Base-by-base conservation (phyloP, 495 filamentous ascomycete species). In the Penicillium manginii region DNA sequence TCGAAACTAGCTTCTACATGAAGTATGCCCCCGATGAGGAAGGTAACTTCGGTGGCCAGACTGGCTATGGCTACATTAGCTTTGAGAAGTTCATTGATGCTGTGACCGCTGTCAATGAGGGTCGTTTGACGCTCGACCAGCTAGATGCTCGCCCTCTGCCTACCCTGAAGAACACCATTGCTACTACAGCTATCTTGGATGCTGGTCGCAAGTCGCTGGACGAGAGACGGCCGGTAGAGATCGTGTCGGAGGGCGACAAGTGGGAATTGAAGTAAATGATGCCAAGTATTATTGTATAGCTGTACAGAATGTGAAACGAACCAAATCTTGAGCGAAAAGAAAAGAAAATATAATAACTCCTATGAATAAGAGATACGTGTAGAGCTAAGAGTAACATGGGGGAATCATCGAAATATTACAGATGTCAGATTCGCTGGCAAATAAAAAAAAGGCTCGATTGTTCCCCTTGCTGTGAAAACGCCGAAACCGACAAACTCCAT, bases 61-160 rank as follows among this genome's bases (percentile, higher is more conserved):
- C 86, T 7, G 93, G 93, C 1, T 97, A 97, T 67, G 91, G 93
- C 14, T 97, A 97, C 69, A 84, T 97, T 59, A 91, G 87, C 54
- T 93, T 97, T 68, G 93, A 97, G 79, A 97, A 97, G 72, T 97
- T 97, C 70, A 87, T 97, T 14, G 91, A 96, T 69, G 91, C 89
- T 3, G 91, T 91, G 62, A 86, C 84, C 10, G 84, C 85, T 0
- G 78, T 97, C 50, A 93, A 94, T 59, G 84, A 88, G 57, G 86
- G 88, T 11, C 78, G 79, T 15, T 80, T 86, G 53, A 90, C 85
- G 47, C 81, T 93, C 4, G 85, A 85, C 26, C 85, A 91, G 57
- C 78, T 96, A 45, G 93, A 97, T 65, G 78, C 79, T 42, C 85
- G 91, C 56, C 90, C 90, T 0, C 72, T 97, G 57, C 92, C 93